These are phyloP conservation scores for Erysimum cheiranthoides DNA, from an alignment of 345 rosid genomes.

Conservation along the genomic window DNA sequence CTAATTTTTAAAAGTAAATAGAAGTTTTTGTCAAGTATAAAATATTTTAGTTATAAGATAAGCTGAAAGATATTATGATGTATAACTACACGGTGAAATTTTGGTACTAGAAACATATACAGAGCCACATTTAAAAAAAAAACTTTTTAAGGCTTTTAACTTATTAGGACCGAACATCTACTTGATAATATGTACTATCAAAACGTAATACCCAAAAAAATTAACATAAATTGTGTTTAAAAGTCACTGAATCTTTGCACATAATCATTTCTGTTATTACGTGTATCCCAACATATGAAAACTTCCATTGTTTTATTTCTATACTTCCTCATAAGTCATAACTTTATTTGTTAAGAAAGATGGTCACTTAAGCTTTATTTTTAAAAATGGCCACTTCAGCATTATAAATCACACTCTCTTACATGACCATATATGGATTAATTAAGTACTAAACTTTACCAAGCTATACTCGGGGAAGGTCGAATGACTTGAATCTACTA, in stretches of 20 bases:
- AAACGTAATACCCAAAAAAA: background rate
- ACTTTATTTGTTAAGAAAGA: slow-evolving; percentile 9
- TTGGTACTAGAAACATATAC: background rate
- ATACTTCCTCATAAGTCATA: background rate
- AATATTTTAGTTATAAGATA: background rate
- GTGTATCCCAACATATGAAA: background rate
- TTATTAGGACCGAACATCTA: background rate
- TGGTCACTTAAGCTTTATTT: background rate
- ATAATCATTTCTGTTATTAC: background rate
- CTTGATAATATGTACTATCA: background rate
- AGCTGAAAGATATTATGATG: background rate
- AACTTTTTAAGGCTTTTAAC: background rate
- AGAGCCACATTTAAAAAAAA: too few relatives aligned
- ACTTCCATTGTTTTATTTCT: background rate
- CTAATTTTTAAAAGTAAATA: too few relatives aligned
- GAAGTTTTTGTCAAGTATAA: too few relatives aligned
- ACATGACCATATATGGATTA: slow-evolving; percentile 4
- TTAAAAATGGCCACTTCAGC: background rate
- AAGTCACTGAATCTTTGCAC: background rate
- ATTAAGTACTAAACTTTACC: background rate
- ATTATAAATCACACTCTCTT: background rate
- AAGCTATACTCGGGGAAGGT: slow-evolving; percentile 22
- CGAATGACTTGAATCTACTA: slow-evolving; percentile 6
- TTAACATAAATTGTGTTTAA: background rate
- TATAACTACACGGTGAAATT: background rate